Evolutionary conservation across 352 stramenopile species (phyloP).

Genomic region (Pythium brassicae): DNA sequence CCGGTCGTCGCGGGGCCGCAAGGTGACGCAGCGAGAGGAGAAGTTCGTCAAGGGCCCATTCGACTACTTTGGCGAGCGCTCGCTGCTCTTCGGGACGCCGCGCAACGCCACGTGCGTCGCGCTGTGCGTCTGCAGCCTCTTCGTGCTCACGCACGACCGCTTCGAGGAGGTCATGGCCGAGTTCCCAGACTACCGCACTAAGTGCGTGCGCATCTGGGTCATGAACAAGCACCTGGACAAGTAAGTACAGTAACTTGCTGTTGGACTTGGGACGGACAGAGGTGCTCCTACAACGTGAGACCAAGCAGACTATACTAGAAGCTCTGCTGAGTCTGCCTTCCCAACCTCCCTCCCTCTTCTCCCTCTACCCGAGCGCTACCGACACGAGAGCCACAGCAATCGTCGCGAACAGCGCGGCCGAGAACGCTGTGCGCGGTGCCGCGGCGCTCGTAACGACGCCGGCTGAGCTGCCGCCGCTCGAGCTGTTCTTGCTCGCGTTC

Average conservation of each 20-base stretch:
- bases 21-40: constrained; percentile 29
- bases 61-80: constrained; percentile 76
- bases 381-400: neutral
- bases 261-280: too few species aligned
- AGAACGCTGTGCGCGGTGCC: neutral
- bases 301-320: too few species aligned
- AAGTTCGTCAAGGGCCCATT: constrained; percentile 73
- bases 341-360: too few species aligned
- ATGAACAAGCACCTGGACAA: constrained; percentile 25
- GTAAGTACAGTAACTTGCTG: too few species aligned
- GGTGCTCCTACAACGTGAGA: too few species aligned
- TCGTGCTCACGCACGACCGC: constrained; percentile 51
- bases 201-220: constrained; percentile 62
- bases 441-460: constrained; percentile 1
- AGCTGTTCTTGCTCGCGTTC: constrained; percentile 3
- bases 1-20: too few species aligned
- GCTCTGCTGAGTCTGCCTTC: too few species aligned
- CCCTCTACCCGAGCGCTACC: neutral
- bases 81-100: constrained; percentile 64
- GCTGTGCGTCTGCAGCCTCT: constrained; percentile 67
- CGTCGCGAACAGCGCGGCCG: neutral
- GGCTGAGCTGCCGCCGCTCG: neutral
- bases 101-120: constrained; percentile 64
- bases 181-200: constrained; percentile 54
- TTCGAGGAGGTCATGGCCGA: constrained; percentile 68